Conservation (phyloP, 2,329 filamentous ascomycete species). For the Lomentospora prolificans region DNA sequence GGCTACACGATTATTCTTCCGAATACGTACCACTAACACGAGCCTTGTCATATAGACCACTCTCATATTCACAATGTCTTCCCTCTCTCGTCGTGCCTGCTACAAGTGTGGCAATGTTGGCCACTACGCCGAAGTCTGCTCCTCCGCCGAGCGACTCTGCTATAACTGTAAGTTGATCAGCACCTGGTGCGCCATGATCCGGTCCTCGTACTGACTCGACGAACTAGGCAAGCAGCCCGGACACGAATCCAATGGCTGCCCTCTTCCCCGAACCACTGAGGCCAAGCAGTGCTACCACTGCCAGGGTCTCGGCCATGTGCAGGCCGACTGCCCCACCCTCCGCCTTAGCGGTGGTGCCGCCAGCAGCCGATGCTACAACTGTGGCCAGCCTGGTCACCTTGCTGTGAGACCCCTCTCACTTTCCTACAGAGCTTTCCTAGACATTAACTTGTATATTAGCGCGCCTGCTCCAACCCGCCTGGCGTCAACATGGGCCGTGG, state of each 20-base stretch:
- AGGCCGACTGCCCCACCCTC: slow-evolving; percentile 96
- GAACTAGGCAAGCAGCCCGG: slow-evolving; percentile 69
- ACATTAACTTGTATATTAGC: slow-evolving; percentile 31
- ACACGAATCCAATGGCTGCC: slow-evolving; percentile 97
- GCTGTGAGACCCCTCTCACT: slow-evolving; percentile 48
- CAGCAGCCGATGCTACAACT: slow-evolving; percentile 91
- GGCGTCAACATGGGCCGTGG: slow-evolving; percentile 50
- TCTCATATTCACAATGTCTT: slow-evolving; percentile 53
- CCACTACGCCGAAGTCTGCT: slow-evolving; percentile 84
- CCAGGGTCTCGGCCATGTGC: slow-evolving; percentile 94
- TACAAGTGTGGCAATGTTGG: slow-evolving; percentile 78
- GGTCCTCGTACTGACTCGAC: slow-evolving; percentile 15
- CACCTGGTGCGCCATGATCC: too few relatives aligned
- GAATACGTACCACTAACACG: not conserved
- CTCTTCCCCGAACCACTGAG: slow-evolving; percentile 91
- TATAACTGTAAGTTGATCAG: slow-evolving; percentile 98
- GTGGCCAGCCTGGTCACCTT: slow-evolving; percentile 84
- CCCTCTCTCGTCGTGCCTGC: slow-evolving; percentile 72
- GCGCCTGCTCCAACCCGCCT: slow-evolving; percentile 72
- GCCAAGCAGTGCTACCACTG: slow-evolving; percentile 99
- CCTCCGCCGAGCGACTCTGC: slow-evolving; percentile 94
- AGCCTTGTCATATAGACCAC: not conserved
- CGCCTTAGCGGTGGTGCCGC: slow-evolving; percentile 76
- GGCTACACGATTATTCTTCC: too few relatives aligned
- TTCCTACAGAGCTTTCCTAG: slow-evolving; percentile 11